phyloP scores from a whole-genome alignment of 345 rosid species.

The Microcos paniculata region DNA sequence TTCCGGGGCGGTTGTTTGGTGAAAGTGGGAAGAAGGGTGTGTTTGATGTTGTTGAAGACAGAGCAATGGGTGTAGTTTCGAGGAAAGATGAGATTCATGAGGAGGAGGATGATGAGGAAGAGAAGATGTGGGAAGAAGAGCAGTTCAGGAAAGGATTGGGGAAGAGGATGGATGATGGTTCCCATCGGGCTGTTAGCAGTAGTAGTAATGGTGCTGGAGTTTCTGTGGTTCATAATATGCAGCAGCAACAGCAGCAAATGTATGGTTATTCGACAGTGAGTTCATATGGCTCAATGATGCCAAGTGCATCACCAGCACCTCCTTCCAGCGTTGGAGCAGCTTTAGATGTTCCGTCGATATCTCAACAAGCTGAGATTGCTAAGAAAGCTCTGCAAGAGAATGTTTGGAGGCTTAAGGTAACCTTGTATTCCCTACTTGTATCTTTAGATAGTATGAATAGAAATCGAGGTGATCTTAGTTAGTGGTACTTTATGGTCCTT shows the following conservation, averaged over 20 bases:
- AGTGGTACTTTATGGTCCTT: background rate
- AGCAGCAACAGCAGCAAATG: conserved; percentile 35
- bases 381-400: conserved; percentile 64
- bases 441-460: background rate
- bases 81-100: conserved; percentile 18
- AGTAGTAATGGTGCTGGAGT: conserved; percentile 28
- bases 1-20: conserved; percentile 58
- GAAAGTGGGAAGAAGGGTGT: conserved; percentile 59
- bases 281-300: conserved; percentile 28
- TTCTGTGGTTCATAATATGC: conserved; percentile 26
- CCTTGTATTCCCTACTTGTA: conserved; percentile 19
- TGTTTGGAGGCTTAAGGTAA: conserved; percentile 63
- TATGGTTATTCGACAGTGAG: conserved; percentile 30
- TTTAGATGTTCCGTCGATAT: conserved; percentile 54
- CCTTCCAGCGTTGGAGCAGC: conserved; percentile 64
- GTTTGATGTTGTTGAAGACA: conserved; percentile 60
- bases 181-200: conserved; percentile 37
- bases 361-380: conserved; percentile 79
- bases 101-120: conserved; percentile 69
- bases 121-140: conserved; percentile 91
- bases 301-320: conserved; percentile 24
- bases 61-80: conserved; percentile 17
- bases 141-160: conserved; percentile 86
- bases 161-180: conserved; percentile 74
- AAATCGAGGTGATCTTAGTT: background rate